Base-by-base conservation (phyloP, 176 grass and related monocot genomes). In the Oryza officinalis region DNA sequence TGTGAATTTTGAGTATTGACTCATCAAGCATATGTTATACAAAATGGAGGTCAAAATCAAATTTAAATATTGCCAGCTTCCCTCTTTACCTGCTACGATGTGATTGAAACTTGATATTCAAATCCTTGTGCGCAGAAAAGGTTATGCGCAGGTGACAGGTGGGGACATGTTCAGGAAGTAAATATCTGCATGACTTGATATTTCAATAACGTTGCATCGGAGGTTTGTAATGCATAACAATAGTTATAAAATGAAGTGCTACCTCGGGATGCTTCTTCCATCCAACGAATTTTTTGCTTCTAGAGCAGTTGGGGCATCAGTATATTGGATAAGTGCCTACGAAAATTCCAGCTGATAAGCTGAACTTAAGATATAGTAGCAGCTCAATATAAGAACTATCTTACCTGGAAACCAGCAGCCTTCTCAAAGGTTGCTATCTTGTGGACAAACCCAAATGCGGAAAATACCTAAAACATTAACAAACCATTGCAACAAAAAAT, bases 391-490 rank as follows among this genome's bases (percentile, higher is more conserved):
- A 84, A 83, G 45, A 32, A 75, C 30, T 78, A 67, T 66, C 18
- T 82, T 83, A 97, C 93, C 91, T 96, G 93, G 87, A 98, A 98
- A 72, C 96, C 96, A 85, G 96, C 96, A 77, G 96, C 92, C 82
- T 98, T 98, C 89, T 98, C 93, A 73, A 99, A 99, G n/a, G 96
- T 99, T 65, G 96, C 96, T 85, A 99, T 94, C 82, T 99, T 99
- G 87, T 96, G 96, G 75, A 99, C 96, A 76, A 92, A 99, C 4
- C 96, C 96, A 83, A 94, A 99, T 63, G 96, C 96, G 35, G 96
- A 99, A 80, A 99, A 99, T 72, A 99, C 96, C 96, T 99, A 35
- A 13, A 38, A 37, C 1, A 88, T 57, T 17, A 27, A 52, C 20
- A 63, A 38, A 26, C 10, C 43, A 70, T 75, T 70, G 37, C 37